Evolutionary conservation across 192 early-diverging fungal genomes (phyloP).

Genomic region (Backusella morwellensis): DNA sequence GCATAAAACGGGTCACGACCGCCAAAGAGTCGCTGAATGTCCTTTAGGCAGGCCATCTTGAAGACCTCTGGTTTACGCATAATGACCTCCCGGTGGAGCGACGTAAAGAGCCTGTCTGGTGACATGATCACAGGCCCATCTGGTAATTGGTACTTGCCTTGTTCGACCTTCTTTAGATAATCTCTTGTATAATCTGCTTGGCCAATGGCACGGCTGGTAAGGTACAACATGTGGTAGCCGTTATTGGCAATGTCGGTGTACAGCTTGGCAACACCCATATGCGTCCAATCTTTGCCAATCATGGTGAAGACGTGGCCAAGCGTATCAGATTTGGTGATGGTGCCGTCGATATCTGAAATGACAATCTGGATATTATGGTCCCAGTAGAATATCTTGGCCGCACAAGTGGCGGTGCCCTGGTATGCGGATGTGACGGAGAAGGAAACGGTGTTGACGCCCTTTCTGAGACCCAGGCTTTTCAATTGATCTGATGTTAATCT

Average conservation of each 20-base stretch:
- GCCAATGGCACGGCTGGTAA: constrained; percentile 95
- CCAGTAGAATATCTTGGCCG: constrained; percentile 90
- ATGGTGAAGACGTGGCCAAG: constrained; percentile 96
- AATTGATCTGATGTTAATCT: constrained; percentile 92
- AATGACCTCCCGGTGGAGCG: constrained; percentile 95
- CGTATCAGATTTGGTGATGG: constrained; percentile 97
- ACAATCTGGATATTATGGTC: constrained; percentile 81
- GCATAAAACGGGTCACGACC: constrained; percentile 88
- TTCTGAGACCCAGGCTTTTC: constrained; percentile 70
- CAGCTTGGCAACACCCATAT: constrained; percentile 94
- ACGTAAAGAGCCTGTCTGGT: constrained; percentile 88
- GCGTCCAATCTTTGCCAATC: constrained; percentile 98
- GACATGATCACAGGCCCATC: constrained; percentile 95
- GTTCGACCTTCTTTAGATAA: constrained; percentile 87
- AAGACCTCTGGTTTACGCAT: constrained; percentile 93
- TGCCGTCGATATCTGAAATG: constrained; percentile 98
- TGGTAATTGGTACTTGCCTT: constrained; percentile 84
- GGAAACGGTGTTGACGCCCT: constrained; percentile 86
- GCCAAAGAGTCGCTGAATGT: constrained; percentile 86
- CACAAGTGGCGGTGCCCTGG: constrained; percentile 75
- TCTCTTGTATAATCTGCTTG: constrained; percentile 88
- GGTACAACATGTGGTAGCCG: constrained; percentile 92
- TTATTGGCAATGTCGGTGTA: constrained; percentile 94
- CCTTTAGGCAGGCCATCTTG: constrained; percentile 92
- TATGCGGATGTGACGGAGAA: constrained; percentile 81